A percentile compares a stretch with the other conserved stretches of the same genome.
Conservation (phyloP, 2,329 filamentous ascomycete species). For the Celoporthe dispersa region DNA sequence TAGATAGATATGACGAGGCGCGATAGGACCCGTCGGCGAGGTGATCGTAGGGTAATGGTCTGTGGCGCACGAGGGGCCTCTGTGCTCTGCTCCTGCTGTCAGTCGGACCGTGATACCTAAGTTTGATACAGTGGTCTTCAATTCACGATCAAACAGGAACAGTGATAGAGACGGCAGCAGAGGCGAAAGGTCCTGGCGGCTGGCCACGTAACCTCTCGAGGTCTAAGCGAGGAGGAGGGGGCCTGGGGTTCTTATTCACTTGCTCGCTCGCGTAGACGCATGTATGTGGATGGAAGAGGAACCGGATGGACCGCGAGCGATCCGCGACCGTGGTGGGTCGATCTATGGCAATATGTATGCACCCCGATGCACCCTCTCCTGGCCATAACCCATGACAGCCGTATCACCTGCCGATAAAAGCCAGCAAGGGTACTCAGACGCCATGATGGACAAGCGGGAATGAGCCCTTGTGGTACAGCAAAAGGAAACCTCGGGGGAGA, state of each 20-base stretch:
- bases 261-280: neutral
- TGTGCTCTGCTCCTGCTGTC: constrained; percentile 11
- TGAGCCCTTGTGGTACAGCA: neutral
- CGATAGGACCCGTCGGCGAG: constrained; percentile 6
- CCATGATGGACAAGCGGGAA: constrained; percentile 2
- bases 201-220: neutral
- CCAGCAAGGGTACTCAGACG: constrained; percentile 9
- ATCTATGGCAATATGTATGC: constrained; percentile 15
- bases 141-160: neutral
- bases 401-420: constrained; percentile 20
- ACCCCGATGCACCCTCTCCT: neutral
- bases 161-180: neutral
- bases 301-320: neutral
- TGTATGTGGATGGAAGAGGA: neutral
- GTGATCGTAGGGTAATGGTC: neutral
- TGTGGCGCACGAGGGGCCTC: neutral
- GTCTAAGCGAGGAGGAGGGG: neutral
- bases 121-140: neutral
- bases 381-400: constrained; percentile 19
- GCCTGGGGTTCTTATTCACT: neutral
- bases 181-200: neutral
- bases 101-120: neutral
- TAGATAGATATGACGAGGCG: constrained; percentile 11
- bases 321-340: constrained; percentile 13
- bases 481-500: neutral